These are phyloP conservation scores for Xylaria sp. DNA, from an alignment of 495 filamentous ascomycete genomes.

Conservation along the genomic window DNA sequence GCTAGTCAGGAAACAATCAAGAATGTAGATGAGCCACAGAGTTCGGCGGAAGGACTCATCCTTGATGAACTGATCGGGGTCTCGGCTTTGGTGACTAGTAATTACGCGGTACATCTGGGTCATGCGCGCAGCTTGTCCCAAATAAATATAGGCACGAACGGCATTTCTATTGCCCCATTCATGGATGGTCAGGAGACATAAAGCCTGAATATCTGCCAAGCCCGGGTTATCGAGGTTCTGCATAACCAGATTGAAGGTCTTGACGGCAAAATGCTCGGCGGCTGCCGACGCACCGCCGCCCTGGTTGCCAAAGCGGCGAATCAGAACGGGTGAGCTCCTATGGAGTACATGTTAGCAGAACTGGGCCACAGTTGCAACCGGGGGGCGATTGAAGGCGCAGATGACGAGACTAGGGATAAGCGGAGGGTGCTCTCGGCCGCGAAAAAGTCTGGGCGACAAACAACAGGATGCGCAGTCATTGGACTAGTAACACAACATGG, in stretches of 20 bases:
- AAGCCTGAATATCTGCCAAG: conserved; percentile 59
- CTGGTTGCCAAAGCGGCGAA: conserved; percentile 57
- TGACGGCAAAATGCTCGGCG: conserved; percentile 57
- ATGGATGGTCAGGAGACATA: conserved; percentile 59
- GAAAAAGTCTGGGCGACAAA: conserved; percentile 26
- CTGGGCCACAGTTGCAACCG: conserved; percentile 14
- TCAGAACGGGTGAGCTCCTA: conserved; percentile 56
- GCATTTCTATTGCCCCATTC: conserved; percentile 61
- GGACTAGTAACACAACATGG: conserved; percentile 22
- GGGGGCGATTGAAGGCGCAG: not conserved
- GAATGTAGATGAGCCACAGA: conserved; percentile 59
- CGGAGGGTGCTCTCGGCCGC: conserved; percentile 30
- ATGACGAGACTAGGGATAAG: conserved; percentile 20
- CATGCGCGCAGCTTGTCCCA: conserved; percentile 59
- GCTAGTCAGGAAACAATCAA: conserved; percentile 61
- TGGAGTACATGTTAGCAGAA: conserved; percentile 16
- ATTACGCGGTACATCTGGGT: conserved; percentile 60
- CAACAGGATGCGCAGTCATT: not conserved
- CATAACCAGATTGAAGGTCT: conserved; percentile 56
- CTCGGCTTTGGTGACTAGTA: conserved; percentile 50
- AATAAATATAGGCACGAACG: conserved; percentile 59
- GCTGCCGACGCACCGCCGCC: conserved; percentile 48
- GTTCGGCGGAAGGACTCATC: conserved; percentile 60
- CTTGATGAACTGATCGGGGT: conserved; percentile 58
- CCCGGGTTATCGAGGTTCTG: conserved; percentile 53